These are phyloP conservation scores for Sicyos edulis DNA, from an alignment of 306 rosid species.

Conservation along the genomic window DNA sequence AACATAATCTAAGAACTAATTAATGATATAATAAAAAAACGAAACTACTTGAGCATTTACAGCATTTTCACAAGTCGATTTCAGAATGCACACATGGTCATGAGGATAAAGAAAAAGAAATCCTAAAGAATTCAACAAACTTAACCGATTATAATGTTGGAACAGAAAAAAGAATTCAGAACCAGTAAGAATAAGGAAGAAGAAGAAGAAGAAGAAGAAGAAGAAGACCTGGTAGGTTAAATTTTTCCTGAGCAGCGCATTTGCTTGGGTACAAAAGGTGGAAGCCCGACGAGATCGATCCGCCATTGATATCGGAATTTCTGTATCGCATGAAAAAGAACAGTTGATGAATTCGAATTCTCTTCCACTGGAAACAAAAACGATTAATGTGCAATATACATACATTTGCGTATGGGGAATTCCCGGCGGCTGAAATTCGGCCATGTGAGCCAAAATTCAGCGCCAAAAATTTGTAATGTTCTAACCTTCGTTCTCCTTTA, in stretches of 20 bases:
- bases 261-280: conserved; percentile 80
- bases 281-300: conserved; percentile 37
- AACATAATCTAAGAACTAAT: not conserved
- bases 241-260: conserved; percentile 78
- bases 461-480: not conserved
- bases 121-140: not conserved
- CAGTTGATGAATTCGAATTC: too few relatives aligned
- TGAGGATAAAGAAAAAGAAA: not conserved
- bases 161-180: not conserved
- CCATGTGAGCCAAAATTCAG: not conserved
- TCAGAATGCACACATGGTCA: not conserved
- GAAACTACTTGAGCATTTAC: not conserved
- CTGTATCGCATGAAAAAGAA: too few relatives aligned
- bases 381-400: not conserved
- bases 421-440: not conserved
- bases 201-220: conserved; percentile 12
- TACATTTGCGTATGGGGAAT: not conserved
- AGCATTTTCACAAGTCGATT: not conserved
- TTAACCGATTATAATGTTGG: not conserved
- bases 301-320: conserved; percentile 28
- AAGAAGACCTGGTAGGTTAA: conserved; percentile 59
- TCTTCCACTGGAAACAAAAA: not conserved
- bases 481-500: not conserved
- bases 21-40: not conserved
- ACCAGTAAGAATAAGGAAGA: not conserved